Percentiles rank a stretch among this genome's conserved stretches.
phyloP scores from a whole-genome alignment of 106 monocot genomes.

The Xerophyta viscosa region DNA sequence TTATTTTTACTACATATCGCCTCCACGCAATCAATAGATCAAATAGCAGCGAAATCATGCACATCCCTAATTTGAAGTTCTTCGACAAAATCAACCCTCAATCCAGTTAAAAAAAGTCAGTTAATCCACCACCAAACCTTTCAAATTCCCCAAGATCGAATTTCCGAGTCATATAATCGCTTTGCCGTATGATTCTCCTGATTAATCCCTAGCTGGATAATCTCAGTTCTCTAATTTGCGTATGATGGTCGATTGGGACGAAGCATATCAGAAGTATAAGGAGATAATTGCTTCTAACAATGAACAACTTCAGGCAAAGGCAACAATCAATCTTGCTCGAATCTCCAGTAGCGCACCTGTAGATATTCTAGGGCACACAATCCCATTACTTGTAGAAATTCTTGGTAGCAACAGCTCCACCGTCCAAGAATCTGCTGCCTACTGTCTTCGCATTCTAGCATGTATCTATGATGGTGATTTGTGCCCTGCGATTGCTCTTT shows the following conservation, averaged over 20 bases:
- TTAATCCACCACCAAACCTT: no score
- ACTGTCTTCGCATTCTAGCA: conserved; percentile 9
- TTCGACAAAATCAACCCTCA: no score
- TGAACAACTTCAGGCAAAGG: conserved; percentile 17
- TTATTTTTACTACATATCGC: no score
- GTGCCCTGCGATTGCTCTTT: conserved; percentile 12
- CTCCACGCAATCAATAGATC: no score
- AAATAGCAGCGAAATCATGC: no score
- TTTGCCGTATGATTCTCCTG: no score
- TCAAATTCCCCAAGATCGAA: no score
- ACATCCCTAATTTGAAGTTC: no score
- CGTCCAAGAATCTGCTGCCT: conserved; percentile 12
- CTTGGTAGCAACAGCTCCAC: conserved; percentile 4
- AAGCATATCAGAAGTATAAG: conserved; percentile 8
- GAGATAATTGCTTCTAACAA: conserved; percentile 6
- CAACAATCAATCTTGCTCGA: conserved; percentile 11
- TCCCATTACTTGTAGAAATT: conserved; percentile 23
- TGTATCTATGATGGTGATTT: conserved; percentile 9
- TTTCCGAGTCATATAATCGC: no score
- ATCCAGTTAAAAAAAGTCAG: no score
- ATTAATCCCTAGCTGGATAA: no score
- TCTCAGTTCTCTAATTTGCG: no score
- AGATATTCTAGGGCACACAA: neutral
- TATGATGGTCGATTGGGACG: conserved; percentile 33
- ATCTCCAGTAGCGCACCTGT: conserved; percentile 29